Evolutionary conservation across 169 alveolate genomes (phyloP).

Genomic region (Plasmodium vinckei): DNA sequence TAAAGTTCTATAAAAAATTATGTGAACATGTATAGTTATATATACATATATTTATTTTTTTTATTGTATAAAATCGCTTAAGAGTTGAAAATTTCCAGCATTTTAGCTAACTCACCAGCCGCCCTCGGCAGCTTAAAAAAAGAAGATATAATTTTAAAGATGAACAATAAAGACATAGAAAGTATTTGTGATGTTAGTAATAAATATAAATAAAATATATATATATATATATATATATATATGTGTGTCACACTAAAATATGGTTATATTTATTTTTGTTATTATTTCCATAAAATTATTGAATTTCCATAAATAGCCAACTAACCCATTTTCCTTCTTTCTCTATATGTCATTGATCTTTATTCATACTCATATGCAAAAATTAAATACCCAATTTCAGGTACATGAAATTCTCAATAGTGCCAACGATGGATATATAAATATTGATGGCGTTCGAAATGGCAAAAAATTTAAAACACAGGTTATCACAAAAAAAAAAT

Average conservation of each 20-base stretch:
- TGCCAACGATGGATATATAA: constrained; percentile 15
- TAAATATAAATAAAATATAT: not conserved
- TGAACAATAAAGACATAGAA: constrained; percentile 32
- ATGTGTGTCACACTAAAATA: too few species aligned
- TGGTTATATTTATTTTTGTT: too few species aligned
- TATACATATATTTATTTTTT: not conserved
- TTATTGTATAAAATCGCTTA: not conserved
- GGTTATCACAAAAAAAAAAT: constrained; percentile 14
- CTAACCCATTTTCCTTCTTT: too few species aligned
- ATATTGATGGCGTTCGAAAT: constrained; percentile 41
- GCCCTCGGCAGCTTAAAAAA: constrained; percentile 23
- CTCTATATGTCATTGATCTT: too few species aligned
- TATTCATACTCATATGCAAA: not conserved
- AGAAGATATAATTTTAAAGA: constrained; percentile 33
- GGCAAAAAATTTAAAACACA: constrained; percentile 36
- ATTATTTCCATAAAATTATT: too few species aligned
- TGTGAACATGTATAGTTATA: too few species aligned
- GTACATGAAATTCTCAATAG: constrained; percentile 70
- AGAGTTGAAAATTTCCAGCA: constrained; percentile 37
- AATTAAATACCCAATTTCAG: constrained; percentile 7
- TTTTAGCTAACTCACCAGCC: constrained; percentile 55
- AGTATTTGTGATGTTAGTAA: constrained; percentile 48
- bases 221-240: too few species aligned
- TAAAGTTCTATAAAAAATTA: too few species aligned
- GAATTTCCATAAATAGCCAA: too few species aligned